Evolutionary conservation across 2,329 filamentous ascomycete genomes (phyloP).

Genomic region (Penicillium sp.): DNA sequence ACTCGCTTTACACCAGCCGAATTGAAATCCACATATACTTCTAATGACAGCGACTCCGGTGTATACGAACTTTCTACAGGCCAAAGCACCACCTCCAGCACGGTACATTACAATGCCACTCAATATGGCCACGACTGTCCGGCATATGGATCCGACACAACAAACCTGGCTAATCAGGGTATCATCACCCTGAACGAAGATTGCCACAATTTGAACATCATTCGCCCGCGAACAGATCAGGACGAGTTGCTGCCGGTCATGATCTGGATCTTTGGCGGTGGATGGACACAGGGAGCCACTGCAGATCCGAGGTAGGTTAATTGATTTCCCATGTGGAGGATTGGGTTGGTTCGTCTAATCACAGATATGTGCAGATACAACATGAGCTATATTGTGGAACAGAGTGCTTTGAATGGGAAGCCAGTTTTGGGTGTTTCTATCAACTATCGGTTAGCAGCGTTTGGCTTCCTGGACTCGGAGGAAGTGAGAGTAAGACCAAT

Average conservation of each 20-base stretch:
- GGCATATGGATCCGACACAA: conserved; percentile 32
- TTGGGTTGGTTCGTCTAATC: background rate
- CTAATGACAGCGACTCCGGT: conserved; percentile 25
- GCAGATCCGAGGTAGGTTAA: conserved; percentile 30
- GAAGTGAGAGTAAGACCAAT: conserved; percentile 27
- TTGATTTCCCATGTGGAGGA: background rate
- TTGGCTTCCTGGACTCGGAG: conserved; percentile 34
- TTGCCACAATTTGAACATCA: conserved; percentile 31
- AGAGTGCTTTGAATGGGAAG: conserved; percentile 29
- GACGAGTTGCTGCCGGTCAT: conserved; percentile 26
- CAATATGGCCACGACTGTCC: conserved; percentile 35
- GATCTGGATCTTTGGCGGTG: conserved; percentile 36
- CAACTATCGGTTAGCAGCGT: conserved; percentile 33
- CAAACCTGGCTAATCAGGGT: conserved; percentile 21
- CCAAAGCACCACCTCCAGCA: background rate
- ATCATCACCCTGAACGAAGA: conserved; percentile 26
- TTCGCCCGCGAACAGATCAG: conserved; percentile 15
- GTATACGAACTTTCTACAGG: conserved; percentile 2
- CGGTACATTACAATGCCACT: conserved; percentile 30
- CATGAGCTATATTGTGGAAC: conserved; percentile 34
- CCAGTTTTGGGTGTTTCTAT: conserved; percentile 34
- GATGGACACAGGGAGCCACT: conserved; percentile 33
- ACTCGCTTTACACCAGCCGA: conserved; percentile 26
- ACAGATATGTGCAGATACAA: conserved; percentile 26
- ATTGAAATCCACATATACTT: conserved; percentile 24